A percentile compares a stretch with the other conserved stretches of the same genome.
These are phyloP conservation scores for Boletus rubropictus DNA, from an alignment of 768 basidiomycete species.

Conservation along the genomic window DNA sequence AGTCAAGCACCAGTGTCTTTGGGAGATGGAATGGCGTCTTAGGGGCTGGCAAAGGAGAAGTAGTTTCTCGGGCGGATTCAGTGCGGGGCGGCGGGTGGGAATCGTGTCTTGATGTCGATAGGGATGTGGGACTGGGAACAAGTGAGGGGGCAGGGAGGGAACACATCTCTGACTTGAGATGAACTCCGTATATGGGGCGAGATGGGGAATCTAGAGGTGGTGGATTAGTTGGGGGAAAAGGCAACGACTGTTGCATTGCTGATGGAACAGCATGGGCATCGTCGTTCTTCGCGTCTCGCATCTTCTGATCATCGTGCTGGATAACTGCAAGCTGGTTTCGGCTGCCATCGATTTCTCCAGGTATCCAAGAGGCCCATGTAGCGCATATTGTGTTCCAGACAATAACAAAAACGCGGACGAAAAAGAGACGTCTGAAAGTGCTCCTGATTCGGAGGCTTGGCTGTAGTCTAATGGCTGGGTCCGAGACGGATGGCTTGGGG, in stretches of 20 bases:
- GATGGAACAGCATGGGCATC: slow-evolving; percentile 18
- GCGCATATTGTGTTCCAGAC: slow-evolving; percentile 66
- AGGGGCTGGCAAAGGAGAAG: slow-evolving; percentile 44
- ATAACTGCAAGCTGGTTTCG: slow-evolving; percentile 6
- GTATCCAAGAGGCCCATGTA: slow-evolving; percentile 47
- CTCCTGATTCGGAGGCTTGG: slow-evolving; percentile 35
- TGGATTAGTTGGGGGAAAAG: slow-evolving; percentile 22
- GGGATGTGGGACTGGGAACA: slow-evolving; percentile 6
- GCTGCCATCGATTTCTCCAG: slow-evolving; percentile 20
- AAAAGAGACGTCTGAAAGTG: slow-evolving; percentile 55
- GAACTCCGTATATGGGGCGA: slow-evolving; percentile 5
- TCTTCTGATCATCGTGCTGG: slow-evolving; percentile 7
- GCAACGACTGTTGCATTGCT: slow-evolving; percentile 15
- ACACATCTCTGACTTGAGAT: slow-evolving; percentile 10
- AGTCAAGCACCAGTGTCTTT: slow-evolving; percentile 94
- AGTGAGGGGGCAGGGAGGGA: slow-evolving; percentile 24
- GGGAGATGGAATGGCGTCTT: slow-evolving; percentile 73
- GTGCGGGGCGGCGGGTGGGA: slow-evolving; percentile 13
- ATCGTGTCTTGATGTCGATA: slow-evolving; percentile 7
- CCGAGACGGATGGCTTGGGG: slow-evolving; percentile 26
- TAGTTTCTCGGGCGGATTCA: slow-evolving; percentile 38
- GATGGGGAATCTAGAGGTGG: slow-evolving; percentile 12
- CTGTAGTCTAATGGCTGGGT: slow-evolving; percentile 33
- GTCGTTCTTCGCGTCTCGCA: slow-evolving; percentile 6
- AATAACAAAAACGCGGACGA: slow-evolving; percentile 62